Evolutionary conservation across 148 eudicot genomes (phyloP), one percentile per base, ranked within the genome.

Genomic region (Vaccinium corymbosum): DNA sequence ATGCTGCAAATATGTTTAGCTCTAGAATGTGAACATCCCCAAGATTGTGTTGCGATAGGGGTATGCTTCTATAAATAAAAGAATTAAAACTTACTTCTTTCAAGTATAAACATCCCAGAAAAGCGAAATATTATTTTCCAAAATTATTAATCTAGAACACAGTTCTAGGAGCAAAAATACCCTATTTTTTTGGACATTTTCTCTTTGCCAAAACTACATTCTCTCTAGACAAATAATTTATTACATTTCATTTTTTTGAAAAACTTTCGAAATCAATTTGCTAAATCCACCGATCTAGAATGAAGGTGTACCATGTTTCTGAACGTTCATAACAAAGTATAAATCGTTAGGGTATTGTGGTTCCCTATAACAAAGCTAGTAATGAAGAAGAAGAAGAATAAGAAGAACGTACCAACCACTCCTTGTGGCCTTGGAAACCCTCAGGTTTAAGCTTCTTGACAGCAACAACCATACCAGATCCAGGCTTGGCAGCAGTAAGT

Each of bases 381-480:
- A 16, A 83, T 27, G 81, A 38, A 72, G 29, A 61, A 20, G 66
- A 27, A 62, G 35, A 32, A 32, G 35, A 32, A 62, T 29, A 62
- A 4, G 4, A 64, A 64, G 13, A 59, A 88, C 88, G 11, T 84
- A 88, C 90, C 88, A 86, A 27, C 90, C 90, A 88, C 87, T 88
- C 88, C 74, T 88, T 86, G 70, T 86, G 88, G 38, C 90, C 90
- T 56, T 88, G 90, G 71, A 81, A 84, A 53, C 90, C 84, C 75
- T 88, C 90, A 3, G 90, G 87, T 35, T 88, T 88, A 52, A 88
- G 88, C 83, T 79, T 88, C 80, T 88, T 88, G 61, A 88, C 87
- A 35, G 90, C 90, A 75, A 88, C 66, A 42, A 86, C 87, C 85
- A 88, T 82, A 68, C 90, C 88, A 38, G 84, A 84, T 48, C 90